A percentile compares a stretch with the other conserved stretches of the same genome.
These are phyloP conservation scores for Paraglomus occultum DNA, from an alignment of 192 early-diverging fungal genomes.

Conservation along the genomic window DNA sequence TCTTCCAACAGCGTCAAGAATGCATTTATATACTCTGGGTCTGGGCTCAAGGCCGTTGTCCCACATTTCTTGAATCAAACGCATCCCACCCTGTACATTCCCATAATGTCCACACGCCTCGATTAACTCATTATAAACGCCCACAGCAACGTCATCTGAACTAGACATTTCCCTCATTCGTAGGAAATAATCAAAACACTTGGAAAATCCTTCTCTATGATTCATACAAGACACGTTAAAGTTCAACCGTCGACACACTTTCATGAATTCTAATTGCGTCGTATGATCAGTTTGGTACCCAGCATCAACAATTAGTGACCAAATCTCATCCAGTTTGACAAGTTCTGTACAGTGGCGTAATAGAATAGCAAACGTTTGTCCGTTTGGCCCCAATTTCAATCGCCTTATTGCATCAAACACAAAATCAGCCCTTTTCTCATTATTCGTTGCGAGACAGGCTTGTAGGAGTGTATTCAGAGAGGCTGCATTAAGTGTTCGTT, in stretches of 20 bases:
- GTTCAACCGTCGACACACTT: background rate
- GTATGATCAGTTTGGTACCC: background rate
- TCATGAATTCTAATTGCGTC: slow-evolving; percentile 14
- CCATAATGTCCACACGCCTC: background rate
- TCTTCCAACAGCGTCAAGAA: background rate
- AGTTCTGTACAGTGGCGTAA: slow-evolving; percentile 11
- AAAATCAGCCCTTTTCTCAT: background rate
- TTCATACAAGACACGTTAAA: background rate
- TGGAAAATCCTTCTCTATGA: background rate
- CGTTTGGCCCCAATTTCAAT: slow-evolving; percentile 17
- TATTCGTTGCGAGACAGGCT: background rate
- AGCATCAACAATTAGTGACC: slow-evolving; percentile 3
- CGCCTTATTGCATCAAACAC: background rate
- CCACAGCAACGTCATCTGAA: background rate
- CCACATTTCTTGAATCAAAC: slow-evolving; percentile 18
- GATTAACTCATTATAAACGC: slow-evolving; percentile 11
- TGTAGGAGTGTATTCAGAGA: slow-evolving; percentile 3
- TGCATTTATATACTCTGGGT: slow-evolving; percentile 8
- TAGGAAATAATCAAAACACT: slow-evolving; percentile 24
- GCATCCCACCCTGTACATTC: background rate
- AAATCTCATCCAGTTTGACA: slow-evolving; percentile 3
- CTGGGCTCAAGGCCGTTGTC: slow-evolving; percentile 11
- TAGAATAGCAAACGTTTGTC: slow-evolving; percentile 13
- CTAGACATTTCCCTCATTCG: slow-evolving; percentile 2
- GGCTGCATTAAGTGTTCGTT: background rate